Evolutionary conservation across 2,329 filamentous ascomycete species (phyloP), one percentile per base, ranked within the genome.

Genomic region (Aspergillus unguis): DNA sequence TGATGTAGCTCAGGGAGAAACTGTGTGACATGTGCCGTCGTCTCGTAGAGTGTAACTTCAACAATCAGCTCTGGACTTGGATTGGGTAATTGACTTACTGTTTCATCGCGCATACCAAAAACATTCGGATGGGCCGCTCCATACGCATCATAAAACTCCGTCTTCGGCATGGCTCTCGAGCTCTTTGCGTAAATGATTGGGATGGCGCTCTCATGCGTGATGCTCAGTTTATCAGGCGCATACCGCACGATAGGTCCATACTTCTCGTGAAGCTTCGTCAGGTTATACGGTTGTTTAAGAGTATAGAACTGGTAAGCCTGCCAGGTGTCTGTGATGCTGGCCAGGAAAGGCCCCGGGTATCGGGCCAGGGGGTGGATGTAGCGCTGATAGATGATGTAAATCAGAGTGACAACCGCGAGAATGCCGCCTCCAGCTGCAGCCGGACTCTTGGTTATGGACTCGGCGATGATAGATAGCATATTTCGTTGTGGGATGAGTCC

Each of bases 1-100:
- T 71, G 27, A 72, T 62, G 10, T 62, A 65, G 2, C 55, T 58
- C 5, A 62, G 61, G 17, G 69, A 69, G 49, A 71, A 71, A 44
- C 60, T 62, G 44, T 69, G 64, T 2, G 67, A 65, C 38, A 41
- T 41, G 9, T 41, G 38, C 6, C 38, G 38, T 3, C 38, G 38
- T 25, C 25, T 25, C 10, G 38, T 41, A 2, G 38, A 41, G 10
- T 41, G 38, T 10, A 41, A 26, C 38, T 41, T 9, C 5, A 41
- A 11, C 5, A 23, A 27, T 25, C 17, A 17, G 17, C 17, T 17
- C 17, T 17, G 1, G 17, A 17, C 17, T 17, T 17, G 17, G 1
- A 17, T 17, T 17, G 17, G 17, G 17, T 17, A 17, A 17, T 17
- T 17, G 17, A n/a, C 23, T 6, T 28, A 41, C 38, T 26, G 0